phyloP scores from a whole-genome alignment of 495 filamentous ascomycete genomes.

The Penicillium soppii region DNA sequence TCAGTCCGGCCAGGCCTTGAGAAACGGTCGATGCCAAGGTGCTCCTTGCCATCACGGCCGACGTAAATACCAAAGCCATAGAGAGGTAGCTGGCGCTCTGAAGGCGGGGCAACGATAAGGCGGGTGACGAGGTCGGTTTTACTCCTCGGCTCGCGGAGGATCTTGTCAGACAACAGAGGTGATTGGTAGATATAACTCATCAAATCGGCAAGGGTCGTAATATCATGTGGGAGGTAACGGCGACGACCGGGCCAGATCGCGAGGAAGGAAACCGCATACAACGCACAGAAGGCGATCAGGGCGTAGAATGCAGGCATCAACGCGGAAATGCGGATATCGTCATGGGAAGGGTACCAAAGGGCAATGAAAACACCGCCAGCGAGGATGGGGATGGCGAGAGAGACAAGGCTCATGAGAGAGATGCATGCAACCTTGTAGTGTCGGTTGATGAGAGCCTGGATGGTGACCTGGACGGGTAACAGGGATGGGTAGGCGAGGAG shows the following conservation, averaged over 20 bases:
- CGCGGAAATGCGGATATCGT: slow-evolving; percentile 64
- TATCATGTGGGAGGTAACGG: slow-evolving; percentile 67
- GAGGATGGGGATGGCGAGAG: slow-evolving; percentile 68
- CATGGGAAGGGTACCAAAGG: slow-evolving; percentile 54
- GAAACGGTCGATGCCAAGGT: slow-evolving; percentile 64
- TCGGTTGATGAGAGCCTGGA: slow-evolving; percentile 59
- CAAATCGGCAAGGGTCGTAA: slow-evolving; percentile 71
- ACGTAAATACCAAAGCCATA: slow-evolving; percentile 64
- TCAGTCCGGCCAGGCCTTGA: slow-evolving; percentile 44
- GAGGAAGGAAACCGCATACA: slow-evolving; percentile 66
- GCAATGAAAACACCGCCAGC: slow-evolving; percentile 81
- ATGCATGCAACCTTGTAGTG: slow-evolving; percentile 73
- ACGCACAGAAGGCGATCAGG: slow-evolving; percentile 61
- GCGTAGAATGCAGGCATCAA: slow-evolving; percentile 66
- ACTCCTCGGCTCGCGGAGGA: slow-evolving; percentile 58
- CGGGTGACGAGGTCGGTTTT: slow-evolving; percentile 64
- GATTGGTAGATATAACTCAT: slow-evolving; percentile 72
- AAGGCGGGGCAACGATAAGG: slow-evolving; percentile 49
- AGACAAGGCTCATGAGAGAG: slow-evolving; percentile 62
- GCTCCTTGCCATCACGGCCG: slow-evolving; percentile 62
- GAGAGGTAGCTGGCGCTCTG: slow-evolving; percentile 46
- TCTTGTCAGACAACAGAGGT: slow-evolving; percentile 63
- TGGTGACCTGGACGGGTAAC: slow-evolving; percentile 61
- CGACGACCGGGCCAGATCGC: slow-evolving; percentile 54
- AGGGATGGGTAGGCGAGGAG: slow-evolving; percentile 71